Evolutionary conservation across 441 rosid species (phyloP).

Genomic region (Manihot esculenta): DNA sequence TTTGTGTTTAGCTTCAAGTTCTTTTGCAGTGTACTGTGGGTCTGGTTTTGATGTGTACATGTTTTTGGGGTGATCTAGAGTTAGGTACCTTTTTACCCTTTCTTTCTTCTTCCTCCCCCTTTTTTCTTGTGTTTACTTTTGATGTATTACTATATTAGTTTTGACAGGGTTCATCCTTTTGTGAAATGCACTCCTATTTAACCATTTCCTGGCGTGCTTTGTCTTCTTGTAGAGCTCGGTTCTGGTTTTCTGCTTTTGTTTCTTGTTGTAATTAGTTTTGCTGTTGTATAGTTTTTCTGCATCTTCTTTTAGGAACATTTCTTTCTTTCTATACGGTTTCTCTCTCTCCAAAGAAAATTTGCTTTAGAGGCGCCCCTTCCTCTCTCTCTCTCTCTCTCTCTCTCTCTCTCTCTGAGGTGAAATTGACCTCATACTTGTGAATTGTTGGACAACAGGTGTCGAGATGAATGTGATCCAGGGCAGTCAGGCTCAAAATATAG

Average conservation of each 20-base stretch:
- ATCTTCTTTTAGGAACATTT: not conserved
- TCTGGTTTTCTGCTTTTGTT: slow-evolving; percentile 1
- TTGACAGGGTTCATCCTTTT: not conserved
- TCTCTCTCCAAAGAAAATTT: too few relatives aligned
- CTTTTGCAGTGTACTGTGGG: not conserved
- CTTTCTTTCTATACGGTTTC: not conserved
- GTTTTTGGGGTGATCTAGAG: slow-evolving; percentile 5
- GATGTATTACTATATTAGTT: not conserved
- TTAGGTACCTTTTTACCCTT: not conserved
- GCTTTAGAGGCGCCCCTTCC: too few relatives aligned
- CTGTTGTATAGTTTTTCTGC: not conserved
- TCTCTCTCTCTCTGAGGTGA: not conserved
- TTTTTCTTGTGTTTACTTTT: not conserved
- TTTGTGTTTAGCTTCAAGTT: slow-evolving; percentile 9
- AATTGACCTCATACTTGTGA: slow-evolving; percentile 17
- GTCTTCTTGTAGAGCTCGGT: not conserved
- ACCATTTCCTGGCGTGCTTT: not conserved
- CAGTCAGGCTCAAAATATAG: slow-evolving; percentile 45
- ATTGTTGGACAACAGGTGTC: slow-evolving; percentile 39
- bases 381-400: not conserved
- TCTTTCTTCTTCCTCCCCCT: not conserved
- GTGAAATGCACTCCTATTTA: slow-evolving; percentile 1
- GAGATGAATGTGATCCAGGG: slow-evolving; percentile 56
- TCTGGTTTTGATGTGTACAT: slow-evolving; percentile 3
- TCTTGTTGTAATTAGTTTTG: not conserved